Evolutionary conservation across 176 grass and related monocot species (phyloP), one percentile per base, ranked within the genome.

Genomic region (Avena sativa): DNA sequence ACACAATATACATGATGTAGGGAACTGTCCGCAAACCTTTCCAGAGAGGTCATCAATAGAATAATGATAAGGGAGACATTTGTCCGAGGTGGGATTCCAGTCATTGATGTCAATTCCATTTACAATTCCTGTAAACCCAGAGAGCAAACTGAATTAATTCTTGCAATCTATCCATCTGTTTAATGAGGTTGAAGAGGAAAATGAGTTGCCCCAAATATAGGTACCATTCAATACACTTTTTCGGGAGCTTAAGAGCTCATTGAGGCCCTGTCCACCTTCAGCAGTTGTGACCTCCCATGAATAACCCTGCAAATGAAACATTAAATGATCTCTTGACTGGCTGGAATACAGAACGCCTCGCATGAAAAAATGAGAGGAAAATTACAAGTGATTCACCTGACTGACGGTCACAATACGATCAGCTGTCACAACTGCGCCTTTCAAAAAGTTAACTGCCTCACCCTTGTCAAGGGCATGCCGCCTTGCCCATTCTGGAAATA

Each of bases 201-300:
- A 64, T 64, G 60, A 79, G 75, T 51, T n/a, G 78, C 79, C 36
- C 75, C 46, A 79, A 78, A 84, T 78, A 83, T 80, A 46, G 9
- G 14, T 91, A 98, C 97, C 94, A 66, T 98, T 91, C 71, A 98
- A 74, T 87, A 96, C 94, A 91, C 79, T 91, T 82, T 93, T 98
- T 72, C 97, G 85, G 79, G 89, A 92, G 30, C 80, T 90, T 65
- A 98, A 88, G 68, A 98, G 92, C 60, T 91, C 97, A 85, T 96
- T 86, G 20, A 98, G 91, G 79, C 97, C 97, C 86, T 96, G 89
- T 83, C 97, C 94, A 85, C 97, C 97, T 93, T 94, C 97, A 75
- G 71, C 84, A 81, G 97, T 98, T 76, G 94, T 98, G 67, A 98
- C 93, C 87, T 98, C 97, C 97, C 97, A 96, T 82, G 94, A 92